Conservation (phyloP, 108 stramenopile genomes). For the Fistulifera solaris region DNA sequence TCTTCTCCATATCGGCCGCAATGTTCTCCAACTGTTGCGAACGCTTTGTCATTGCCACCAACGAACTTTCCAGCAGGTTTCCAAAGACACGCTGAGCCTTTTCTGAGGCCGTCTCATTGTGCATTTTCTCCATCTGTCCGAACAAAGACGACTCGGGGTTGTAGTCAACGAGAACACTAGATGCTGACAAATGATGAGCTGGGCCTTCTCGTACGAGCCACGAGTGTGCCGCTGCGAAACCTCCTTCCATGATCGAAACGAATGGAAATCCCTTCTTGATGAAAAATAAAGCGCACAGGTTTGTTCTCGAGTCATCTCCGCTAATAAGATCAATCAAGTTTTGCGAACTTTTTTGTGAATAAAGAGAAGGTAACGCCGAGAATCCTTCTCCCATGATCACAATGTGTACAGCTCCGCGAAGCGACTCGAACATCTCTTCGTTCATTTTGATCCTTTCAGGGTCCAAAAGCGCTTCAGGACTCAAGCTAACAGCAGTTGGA, state of each 20-base stretch:
- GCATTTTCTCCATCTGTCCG: slow-evolving; percentile 62
- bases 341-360: slow-evolving; percentile 48
- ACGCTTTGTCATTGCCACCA: slow-evolving; percentile 51
- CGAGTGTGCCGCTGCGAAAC: slow-evolving; percentile 79
- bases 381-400: slow-evolving; percentile 74
- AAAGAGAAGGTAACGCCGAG: slow-evolving; percentile 59
- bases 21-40: slow-evolving; percentile 21
- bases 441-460: slow-evolving; percentile 45
- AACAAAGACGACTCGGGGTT: slow-evolving; percentile 60
- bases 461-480: slow-evolving; percentile 56
- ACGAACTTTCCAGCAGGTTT: slow-evolving; percentile 66
- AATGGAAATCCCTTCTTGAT: slow-evolving; percentile 86
- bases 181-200: slow-evolving; percentile 23
- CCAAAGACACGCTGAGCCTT: slow-evolving; percentile 61
- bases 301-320: slow-evolving; percentile 68
- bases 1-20: slow-evolving; percentile 5
- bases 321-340: slow-evolving; percentile 32
- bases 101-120: slow-evolving; percentile 49
- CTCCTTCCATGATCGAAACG: slow-evolving; percentile 85
- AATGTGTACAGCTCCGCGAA: slow-evolving; percentile 72
- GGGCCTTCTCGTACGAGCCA: slow-evolving; percentile 60
- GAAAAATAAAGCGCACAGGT: slow-evolving; percentile 78
- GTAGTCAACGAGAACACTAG: slow-evolving; percentile 60
- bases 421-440: slow-evolving; percentile 70
- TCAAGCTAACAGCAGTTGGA: slow-evolving; percentile 56